Percentiles rank a stretch among this genome's conserved stretches.
Conservation (phyloP, 768 basidiomycete genomes). For the Lactarius quietus region DNA sequence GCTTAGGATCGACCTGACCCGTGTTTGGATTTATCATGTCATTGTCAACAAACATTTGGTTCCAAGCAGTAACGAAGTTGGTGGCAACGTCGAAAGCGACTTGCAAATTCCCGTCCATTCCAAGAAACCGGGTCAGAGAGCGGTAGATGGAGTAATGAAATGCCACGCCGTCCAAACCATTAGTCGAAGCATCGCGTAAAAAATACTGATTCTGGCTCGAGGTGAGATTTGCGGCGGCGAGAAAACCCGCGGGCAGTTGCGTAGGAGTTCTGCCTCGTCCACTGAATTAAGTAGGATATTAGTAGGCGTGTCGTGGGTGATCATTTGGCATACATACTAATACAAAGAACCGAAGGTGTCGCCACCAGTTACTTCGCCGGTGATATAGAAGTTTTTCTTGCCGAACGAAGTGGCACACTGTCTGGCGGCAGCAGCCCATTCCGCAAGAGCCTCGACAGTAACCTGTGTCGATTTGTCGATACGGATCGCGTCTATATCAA, state of each 20-base stretch:
- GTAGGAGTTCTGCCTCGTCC: slow-evolving; percentile 85
- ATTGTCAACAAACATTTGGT: slow-evolving; percentile 84
- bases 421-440: slow-evolving; percentile 72
- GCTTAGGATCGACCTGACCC: slow-evolving; percentile 69
- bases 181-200: slow-evolving; percentile 58
- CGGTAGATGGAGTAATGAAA: slow-evolving; percentile 97
- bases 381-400: slow-evolving; percentile 87
- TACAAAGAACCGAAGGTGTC: slow-evolving; percentile 87
- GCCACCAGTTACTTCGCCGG: slow-evolving; percentile 94
- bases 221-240: slow-evolving; percentile 64
- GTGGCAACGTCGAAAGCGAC: slow-evolving; percentile 81
- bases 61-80: slow-evolving; percentile 90
- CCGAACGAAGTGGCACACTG: slow-evolving; percentile 66
- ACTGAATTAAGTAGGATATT: slow-evolving; percentile 36
- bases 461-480: slow-evolving; percentile 94
- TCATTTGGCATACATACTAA: slow-evolving; percentile 46
- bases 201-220: slow-evolving; percentile 67
- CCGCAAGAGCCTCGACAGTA: slow-evolving; percentile 72
- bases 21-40: slow-evolving; percentile 77
- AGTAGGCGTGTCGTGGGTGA: not conserved
- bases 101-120: slow-evolving; percentile 93
- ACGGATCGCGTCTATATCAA: slow-evolving; percentile 92
- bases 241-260: slow-evolving; percentile 64
- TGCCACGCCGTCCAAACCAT: slow-evolving; percentile 72
- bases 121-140: slow-evolving; percentile 77